A percentile compares a stretch with the other conserved stretches of the same genome.
Evolutionary conservation across 2,329 filamentous ascomycete species (phyloP).

Genomic region (Aspergillus brasiliensis): DNA sequence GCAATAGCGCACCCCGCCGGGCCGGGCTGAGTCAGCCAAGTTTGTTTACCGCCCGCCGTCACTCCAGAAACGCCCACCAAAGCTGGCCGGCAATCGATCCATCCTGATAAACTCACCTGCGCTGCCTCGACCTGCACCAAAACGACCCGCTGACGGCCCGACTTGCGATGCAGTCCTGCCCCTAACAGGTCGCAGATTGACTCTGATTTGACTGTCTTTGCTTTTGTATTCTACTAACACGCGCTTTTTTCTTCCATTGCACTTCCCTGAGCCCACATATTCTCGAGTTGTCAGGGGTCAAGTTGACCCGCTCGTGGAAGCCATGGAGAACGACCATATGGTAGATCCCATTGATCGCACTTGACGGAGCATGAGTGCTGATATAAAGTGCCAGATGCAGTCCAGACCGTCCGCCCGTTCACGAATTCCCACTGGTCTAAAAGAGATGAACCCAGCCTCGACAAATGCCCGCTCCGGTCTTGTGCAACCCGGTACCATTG

Average conservation of each 20-base stretch:
- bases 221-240: conserved; percentile 1
- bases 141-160: background rate
- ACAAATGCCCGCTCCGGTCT: conserved; percentile 56
- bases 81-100: background rate
- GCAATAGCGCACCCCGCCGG: conserved; percentile 17
- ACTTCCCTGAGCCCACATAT: background rate
- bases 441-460: conserved; percentile 54
- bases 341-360: conserved; percentile 20
- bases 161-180: conserved; percentile 17
- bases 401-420: conserved; percentile 29
- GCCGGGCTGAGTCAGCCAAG: conserved; percentile 30
- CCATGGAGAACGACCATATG: conserved; percentile 39
- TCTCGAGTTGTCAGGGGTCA: background rate
- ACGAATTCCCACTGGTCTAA: conserved; percentile 43
- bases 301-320: conserved; percentile 6
- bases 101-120: conserved; percentile 1
- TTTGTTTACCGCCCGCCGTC: conserved; percentile 39
- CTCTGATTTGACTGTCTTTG: conserved; percentile 9
- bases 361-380: background rate
- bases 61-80: conserved; percentile 32
- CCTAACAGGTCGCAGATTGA: conserved; percentile 19
- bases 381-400: conserved; percentile 25
- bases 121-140: background rate
- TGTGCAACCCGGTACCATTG: conserved; percentile 45
- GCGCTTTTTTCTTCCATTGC: conserved; percentile 2